Conservation (phyloP, 352 stramenopile species). For the Phytophthora lateralis region DNA sequence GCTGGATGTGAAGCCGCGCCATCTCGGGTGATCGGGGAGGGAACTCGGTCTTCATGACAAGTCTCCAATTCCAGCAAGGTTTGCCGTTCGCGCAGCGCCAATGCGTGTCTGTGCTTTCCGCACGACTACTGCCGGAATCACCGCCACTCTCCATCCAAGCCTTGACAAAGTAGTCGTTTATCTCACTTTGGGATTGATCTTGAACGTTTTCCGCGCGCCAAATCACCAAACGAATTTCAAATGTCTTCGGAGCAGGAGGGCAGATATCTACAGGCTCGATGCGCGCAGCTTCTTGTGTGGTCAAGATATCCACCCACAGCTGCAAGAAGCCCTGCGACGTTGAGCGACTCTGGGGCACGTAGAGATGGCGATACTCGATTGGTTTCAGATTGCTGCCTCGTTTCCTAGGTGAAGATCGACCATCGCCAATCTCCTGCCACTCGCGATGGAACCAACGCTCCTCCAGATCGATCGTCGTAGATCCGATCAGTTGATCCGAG, state of each 20-base stretch:
- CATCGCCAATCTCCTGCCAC: constrained; percentile 71
- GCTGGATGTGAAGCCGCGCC: constrained; percentile 87
- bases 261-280: constrained; percentile 75
- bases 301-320: constrained; percentile 93
- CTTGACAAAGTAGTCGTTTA: constrained; percentile 94
- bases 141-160: constrained; percentile 83
- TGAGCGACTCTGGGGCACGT: constrained; percentile 62
- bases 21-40: constrained; percentile 80
- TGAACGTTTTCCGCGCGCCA: constrained; percentile 90
- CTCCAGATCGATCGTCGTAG: constrained; percentile 92
- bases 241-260: constrained; percentile 64
- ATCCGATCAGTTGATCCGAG: constrained; percentile 88
- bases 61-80: constrained; percentile 92
- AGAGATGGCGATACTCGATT: constrained; percentile 89
- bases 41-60: constrained; percentile 90
- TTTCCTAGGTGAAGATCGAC: constrained; percentile 14
- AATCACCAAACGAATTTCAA: constrained; percentile 90
- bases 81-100: constrained; percentile 92
- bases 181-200: constrained; percentile 72
- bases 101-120: constrained; percentile 86
- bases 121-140: constrained; percentile 20
- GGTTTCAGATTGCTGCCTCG: constrained; percentile 60
- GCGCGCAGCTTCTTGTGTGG: constrained; percentile 60
- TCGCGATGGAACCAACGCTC: constrained; percentile 92
- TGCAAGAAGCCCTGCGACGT: constrained; percentile 76